These are phyloP conservation scores for Dioscorea alata DNA, from an alignment of 106 monocot genomes.

Conservation along the genomic window DNA sequence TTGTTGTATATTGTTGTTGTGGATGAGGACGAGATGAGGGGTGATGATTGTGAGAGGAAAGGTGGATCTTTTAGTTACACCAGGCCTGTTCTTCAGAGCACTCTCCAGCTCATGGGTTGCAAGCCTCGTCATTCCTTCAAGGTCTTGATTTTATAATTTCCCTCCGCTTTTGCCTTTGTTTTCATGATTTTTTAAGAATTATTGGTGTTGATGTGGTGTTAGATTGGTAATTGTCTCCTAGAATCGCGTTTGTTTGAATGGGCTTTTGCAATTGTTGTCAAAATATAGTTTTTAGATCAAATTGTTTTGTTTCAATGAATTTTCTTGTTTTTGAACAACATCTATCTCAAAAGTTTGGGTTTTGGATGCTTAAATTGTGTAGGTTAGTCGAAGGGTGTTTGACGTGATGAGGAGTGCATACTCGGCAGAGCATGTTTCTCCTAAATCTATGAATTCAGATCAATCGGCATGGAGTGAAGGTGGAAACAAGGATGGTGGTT, in stretches of 20 bases:
- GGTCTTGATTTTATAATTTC: slow-evolving; percentile 14
- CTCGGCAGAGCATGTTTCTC: not conserved
- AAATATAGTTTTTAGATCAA: too few relatives aligned
- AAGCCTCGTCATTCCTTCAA: slow-evolving; percentile 90
- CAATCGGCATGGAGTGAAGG: too few relatives aligned
- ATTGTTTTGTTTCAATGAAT: too few relatives aligned
- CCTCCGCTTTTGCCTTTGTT: too few relatives aligned
- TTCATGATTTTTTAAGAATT: not conserved
- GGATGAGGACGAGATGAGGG: slow-evolving; percentile 21
- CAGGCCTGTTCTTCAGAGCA: slow-evolving; percentile 73
- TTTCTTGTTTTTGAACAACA: not conserved
- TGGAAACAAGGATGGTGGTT: not conserved
- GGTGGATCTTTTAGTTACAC: slow-evolving; percentile 54
- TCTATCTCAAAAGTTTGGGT: not conserved
- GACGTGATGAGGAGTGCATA: slow-evolving; percentile 46
- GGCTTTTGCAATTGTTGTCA: too few relatives aligned
- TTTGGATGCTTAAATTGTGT: not conserved
- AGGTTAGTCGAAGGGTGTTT: slow-evolving; percentile 90
- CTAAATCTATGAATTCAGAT: not conserved
- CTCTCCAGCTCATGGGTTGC: slow-evolving; percentile 84
- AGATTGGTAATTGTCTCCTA: not conserved
- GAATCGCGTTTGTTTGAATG: too few relatives aligned
- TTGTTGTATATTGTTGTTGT: slow-evolving; percentile 72
- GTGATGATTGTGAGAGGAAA: not conserved
- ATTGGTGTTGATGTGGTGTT: not conserved